A percentile compares a stretch with the other conserved stretches of the same genome.
Conservation (phyloP, 805 yeast species). For the Candida methanosorbosa region DNA sequence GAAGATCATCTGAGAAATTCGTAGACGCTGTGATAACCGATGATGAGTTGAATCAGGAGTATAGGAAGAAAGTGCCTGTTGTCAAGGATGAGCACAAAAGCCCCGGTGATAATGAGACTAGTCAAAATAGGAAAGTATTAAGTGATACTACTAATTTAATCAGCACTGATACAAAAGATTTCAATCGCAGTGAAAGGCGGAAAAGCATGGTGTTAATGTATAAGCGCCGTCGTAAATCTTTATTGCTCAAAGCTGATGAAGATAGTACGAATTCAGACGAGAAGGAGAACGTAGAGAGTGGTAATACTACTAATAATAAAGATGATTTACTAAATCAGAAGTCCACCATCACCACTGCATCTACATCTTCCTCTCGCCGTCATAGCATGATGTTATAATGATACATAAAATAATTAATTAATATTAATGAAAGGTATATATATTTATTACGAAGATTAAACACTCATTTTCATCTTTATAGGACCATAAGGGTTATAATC, state of each 20-base stretch:
- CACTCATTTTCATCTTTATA: constrained; percentile 97
- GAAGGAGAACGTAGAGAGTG: background rate
- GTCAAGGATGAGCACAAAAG: too few species aligned
- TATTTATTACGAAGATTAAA: constrained; percentile 28
- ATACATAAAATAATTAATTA: too few species aligned
- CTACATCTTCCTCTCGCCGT: too few species aligned
- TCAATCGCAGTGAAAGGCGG: constrained; percentile 1
- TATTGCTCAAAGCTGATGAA: background rate
- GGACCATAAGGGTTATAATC: constrained; percentile 76
- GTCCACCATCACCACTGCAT: too few species aligned
- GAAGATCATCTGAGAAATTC: constrained; percentile 52
- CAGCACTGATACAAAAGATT: too few species aligned
- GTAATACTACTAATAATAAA: too few species aligned
- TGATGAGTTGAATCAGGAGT: constrained; percentile 15
- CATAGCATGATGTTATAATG: constrained; percentile 1
- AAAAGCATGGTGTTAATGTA: constrained; percentile 1
- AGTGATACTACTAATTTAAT: too few species aligned
- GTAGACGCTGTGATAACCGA: constrained; percentile 62
- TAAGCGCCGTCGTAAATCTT: background rate
- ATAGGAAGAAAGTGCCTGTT: background rate
- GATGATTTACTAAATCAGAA: too few species aligned
- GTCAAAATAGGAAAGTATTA: too few species aligned
- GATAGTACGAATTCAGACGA: background rate
- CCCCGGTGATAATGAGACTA: background rate
- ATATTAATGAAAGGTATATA: background rate